Base-by-base conservation (phyloP, 306 rosid genomes). In the Fragaria nilgerrensis region DNA sequence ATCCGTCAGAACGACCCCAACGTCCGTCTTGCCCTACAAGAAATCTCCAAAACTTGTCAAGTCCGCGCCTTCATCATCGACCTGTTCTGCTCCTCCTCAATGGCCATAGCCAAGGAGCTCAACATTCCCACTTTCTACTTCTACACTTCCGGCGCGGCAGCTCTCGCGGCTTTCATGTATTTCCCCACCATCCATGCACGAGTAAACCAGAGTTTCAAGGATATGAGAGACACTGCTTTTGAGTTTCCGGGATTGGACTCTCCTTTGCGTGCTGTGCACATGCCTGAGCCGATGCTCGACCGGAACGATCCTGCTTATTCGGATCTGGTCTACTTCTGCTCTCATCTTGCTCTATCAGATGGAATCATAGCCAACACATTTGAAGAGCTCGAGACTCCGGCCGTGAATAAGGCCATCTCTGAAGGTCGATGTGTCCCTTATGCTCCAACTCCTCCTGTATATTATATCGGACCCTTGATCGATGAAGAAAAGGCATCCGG, bases 31-130 rank as follows among this genome's bases (percentile, higher is more conserved):
- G 80, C 75, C 0, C 79, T 86, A 68, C 77, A 39, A 14, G 73
- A 74, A 5, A 29, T 86, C 70, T 77, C 85, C 19, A 11, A 66
- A 34, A 22, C 74, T 0, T 45, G 65, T 27, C 3, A 9, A 2
- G 1, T 86, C 9, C 49, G 52, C 13, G 89, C 86, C 20, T 50
- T 82, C 10, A 19, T 86, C 70, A 74, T 83, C 7, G 86, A 83
- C n/a, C 0, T 75, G 20, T 82, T 82, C 81, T 82, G 80, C 44
- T 17, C 69, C 27, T 48, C 80, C 0, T 78, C 86, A 7, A 65
- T 86, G 34, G 17, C 32, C 12, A 19, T 70, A 0, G 83, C 45
- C 15, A 49, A 48, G 32, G 48, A 84, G n/a, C 47, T 83, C 19
- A n/a, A 50, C 6, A 61, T 86, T 17, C 85, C 86, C n/a, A 77